Percentiles rank a stretch among this genome's conserved stretches.
Conservation (phyloP, 2,329 filamentous ascomycete genomes). For the Penicillium sp. region DNA sequence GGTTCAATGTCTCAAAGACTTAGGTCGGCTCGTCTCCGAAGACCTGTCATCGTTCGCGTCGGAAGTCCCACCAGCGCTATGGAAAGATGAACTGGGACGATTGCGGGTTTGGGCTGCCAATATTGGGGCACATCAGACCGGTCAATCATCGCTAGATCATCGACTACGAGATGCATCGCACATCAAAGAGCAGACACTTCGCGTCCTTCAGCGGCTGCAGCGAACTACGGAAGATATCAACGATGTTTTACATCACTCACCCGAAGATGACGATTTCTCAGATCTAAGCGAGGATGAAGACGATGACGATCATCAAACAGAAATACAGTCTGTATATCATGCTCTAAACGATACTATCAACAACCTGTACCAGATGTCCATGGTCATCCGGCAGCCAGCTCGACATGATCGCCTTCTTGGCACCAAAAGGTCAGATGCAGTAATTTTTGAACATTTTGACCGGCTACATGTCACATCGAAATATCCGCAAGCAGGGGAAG, state of each 20-base stretch:
- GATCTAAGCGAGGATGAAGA: neutral
- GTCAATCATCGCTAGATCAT: slow-evolving; percentile 25
- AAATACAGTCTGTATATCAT: slow-evolving; percentile 15
- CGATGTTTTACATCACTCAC: slow-evolving; percentile 2
- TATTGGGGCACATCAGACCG: slow-evolving; percentile 25
- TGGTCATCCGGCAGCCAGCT: slow-evolving; percentile 33
- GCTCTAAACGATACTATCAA: slow-evolving; percentile 21
- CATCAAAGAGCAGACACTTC: slow-evolving; percentile 7
- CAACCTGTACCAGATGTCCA: slow-evolving; percentile 31
- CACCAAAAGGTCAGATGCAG: neutral
- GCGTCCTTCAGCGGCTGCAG: neutral
- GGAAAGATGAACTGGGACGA: slow-evolving; percentile 18
- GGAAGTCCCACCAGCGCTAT: slow-evolving; percentile 2
- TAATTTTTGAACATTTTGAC: neutral
- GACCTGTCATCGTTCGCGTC: neutral
- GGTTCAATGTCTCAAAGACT: neutral
- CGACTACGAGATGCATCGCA: slow-evolving; percentile 24
- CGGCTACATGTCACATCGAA: neutral
- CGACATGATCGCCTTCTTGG: slow-evolving; percentile 26
- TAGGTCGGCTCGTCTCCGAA: neutral
- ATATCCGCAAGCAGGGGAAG: neutral
- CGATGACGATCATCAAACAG: neutral
- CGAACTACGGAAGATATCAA: neutral
- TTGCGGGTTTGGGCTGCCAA: slow-evolving; percentile 26
- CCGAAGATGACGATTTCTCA: neutral